Evolutionary conservation across 805 yeast species (phyloP), one percentile per base, ranked within the genome.

Genomic region (Ogataea kodamae): DNA sequence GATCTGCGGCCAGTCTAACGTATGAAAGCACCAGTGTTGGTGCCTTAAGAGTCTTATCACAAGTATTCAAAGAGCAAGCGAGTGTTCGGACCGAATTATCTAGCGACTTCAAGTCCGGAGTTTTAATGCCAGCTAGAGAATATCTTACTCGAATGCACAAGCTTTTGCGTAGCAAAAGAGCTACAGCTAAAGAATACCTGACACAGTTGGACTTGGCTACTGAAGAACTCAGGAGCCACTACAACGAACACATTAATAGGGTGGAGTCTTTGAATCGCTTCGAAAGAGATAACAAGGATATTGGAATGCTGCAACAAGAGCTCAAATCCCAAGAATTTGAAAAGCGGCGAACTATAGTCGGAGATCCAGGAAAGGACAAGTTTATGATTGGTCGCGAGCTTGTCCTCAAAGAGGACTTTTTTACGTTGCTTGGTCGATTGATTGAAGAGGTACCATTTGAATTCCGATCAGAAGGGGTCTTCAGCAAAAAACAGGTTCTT

Each of bases 241-340:
- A 18, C n/a, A 35, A 30, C 11, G 39, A 34, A 4, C 42, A 35
- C 25, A 39, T 42, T 7, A 46, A 46, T 22, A 9, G 32, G 5
- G 42, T 47, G 2, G 48, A 46, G 33, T 31, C 31, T 2, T 25
- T 44, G 28, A 27, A 21, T n/a, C 44, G 40, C 18, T 46, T 44
- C 33, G 45, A 42, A 30, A 40, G 30, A 18, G 43, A 34, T 2
- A 33, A 33, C 22, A 12, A 22, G 9, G 45, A 30, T 22, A 38
- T 26, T 15, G 18, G 1, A 22, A 11, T 8, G 8, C 42, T 5
- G 14, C 22, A 11, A 22, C 19, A 5, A 25, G 33, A 16, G 9
- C 14, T 45, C 18, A 13, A 23, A 10, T 5, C 25, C 4, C 25
- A 36, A 10, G 37, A 38, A 13, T 8, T 21, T 18, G 12, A 25